phyloP scores from a whole-genome alignment of 2,329 filamentous ascomycete species.

The Uncinocarpus reesii region DNA sequence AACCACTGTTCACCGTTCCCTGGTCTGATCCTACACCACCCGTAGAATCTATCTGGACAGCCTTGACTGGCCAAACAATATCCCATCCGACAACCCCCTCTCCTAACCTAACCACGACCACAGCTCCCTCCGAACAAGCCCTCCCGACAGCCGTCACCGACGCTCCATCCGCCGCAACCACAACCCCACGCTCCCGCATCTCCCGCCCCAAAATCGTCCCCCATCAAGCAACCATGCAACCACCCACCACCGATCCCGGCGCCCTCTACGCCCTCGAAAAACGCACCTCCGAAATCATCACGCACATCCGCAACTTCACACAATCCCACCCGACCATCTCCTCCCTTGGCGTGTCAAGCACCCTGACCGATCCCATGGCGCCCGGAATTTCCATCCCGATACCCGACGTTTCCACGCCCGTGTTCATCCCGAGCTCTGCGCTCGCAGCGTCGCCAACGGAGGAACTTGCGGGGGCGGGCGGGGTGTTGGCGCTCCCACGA shows the following conservation, averaged over 20 bases:
- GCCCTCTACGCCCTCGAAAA: constrained; percentile 39
- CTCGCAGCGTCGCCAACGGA: constrained; percentile 32
- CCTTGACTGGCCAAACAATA: constrained; percentile 36
- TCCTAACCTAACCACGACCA: constrained; percentile 14
- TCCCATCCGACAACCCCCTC: constrained; percentile 17
- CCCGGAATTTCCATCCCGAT: constrained; percentile 29
- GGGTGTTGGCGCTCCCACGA: constrained; percentile 33
- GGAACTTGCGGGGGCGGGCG: constrained; percentile 34
- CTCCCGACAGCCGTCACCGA: constrained; percentile 12
- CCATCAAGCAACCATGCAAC: constrained; percentile 37
- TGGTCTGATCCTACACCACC: constrained; percentile 47
- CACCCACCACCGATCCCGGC: constrained; percentile 30
- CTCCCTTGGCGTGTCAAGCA: constrained; percentile 22
- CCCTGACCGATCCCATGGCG: constrained; percentile 3
- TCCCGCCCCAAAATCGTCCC: constrained; percentile 18
- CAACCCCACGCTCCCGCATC: constrained; percentile 11
- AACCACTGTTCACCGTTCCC: constrained; percentile 53
- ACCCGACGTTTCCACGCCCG: constrained; percentile 23
- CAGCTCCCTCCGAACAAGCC: constrained; percentile 5
- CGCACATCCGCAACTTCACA: constrained; percentile 34
- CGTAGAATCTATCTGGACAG: constrained; percentile 51
- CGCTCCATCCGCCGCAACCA: constrained; percentile 3
- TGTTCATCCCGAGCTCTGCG: constrained; percentile 33
- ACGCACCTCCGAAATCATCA: constrained; percentile 33
- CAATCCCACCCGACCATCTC: constrained; percentile 30